Evolutionary conservation across 169 alveolate species (phyloP), one percentile per base, ranked within the genome.

Genomic region (Cryptosporidium meleagridis): DNA sequence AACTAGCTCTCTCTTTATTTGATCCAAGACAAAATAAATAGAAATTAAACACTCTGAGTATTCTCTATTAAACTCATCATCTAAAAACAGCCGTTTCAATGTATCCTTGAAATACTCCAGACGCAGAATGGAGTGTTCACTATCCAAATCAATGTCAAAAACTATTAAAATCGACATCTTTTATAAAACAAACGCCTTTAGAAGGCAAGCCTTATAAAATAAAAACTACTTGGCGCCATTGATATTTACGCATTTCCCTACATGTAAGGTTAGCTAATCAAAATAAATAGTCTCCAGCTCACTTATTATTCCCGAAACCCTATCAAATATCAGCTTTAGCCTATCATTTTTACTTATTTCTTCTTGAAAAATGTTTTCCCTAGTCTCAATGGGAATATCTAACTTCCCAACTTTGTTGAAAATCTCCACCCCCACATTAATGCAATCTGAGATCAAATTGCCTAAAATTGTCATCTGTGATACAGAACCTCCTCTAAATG

Each of bases 121-220:
- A 58, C 39, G 44, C 14, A 37, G 35, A 21, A 33, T 35, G 33
- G 58, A 35, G 35, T n/a, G 9, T 3, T 53, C 62, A 73, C 45
- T 12, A 16, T 73, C 33, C 55, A 31, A 35, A 52, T 58, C 33
- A 14, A 73, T 73, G 55, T 73, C 86, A 53, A 5, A 31, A 33
- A 73, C 86, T 73, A 73, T 35, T 51, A 73, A 35, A 52, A 73
- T 55, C 31, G 86, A 53, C 86, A 73, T 73, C 18, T 39, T 33
- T 51, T n/a, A 52, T n/a, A 37, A 26, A n/a, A 10, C 8, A 7
- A 35, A 53, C n/a, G 29, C 45, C 3, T 21, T 35, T 67, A 18
- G 14, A 31, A 9, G 9, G 3, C 10, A 41, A 41, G 48, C 73
- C 8, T 39, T 26, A 8, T 14, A 10, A n/a, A 31, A 31, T 31